These are phyloP conservation scores for Neotropicomus parvogracilis DNA, from an alignment of 1,284 basidiomycete species.

Conservation along the genomic window DNA sequence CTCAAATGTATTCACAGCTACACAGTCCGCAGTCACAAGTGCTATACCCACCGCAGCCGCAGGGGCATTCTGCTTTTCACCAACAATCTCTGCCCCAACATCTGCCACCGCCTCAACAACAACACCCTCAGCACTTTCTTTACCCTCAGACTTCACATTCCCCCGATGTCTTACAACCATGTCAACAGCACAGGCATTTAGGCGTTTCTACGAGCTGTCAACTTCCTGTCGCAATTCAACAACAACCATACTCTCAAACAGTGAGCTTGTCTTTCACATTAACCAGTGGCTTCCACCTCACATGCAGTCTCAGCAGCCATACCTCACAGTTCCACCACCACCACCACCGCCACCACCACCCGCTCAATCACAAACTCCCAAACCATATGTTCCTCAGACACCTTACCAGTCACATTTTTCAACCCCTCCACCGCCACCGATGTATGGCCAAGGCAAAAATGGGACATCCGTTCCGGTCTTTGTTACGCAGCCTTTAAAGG, in stretches of 20 bases:
- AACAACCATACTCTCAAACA: conserved; percentile 40
- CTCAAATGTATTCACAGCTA: conserved; percentile 12
- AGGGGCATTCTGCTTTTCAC: conserved; percentile 3
- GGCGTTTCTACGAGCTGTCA: conserved; percentile 3
- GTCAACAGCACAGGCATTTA: conserved; percentile 17
- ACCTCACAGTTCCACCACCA: conserved; percentile 15
- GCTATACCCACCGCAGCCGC: conserved; percentile 9
- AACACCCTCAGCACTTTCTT: conserved; percentile 16
- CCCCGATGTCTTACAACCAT: conserved; percentile 15
- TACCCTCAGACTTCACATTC: conserved; percentile 17
- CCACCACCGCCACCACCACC: too few relatives aligned
- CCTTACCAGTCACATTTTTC: conserved; percentile 19
- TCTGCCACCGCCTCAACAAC: conserved; percentile 5
- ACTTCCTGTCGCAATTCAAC: conserved; percentile 2
- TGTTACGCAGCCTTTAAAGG: conserved; percentile 8
- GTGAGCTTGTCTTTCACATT: conserved; percentile 25
- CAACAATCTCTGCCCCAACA: conserved; percentile 22
- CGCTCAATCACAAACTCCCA: conserved; percentile 16
- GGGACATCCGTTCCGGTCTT: neutral
- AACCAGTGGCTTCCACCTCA: conserved; percentile 7
- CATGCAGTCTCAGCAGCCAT: conserved; percentile 10
- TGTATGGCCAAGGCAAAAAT: conserved; percentile 7
- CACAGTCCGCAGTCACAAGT: conserved; percentile 13
- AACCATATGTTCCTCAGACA: conserved; percentile 4
- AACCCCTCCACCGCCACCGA: conserved; percentile 18